These are phyloP conservation scores for Huiozyma sinensis DNA, from an alignment of 805 yeast genomes.

Conservation along the genomic window DNA sequence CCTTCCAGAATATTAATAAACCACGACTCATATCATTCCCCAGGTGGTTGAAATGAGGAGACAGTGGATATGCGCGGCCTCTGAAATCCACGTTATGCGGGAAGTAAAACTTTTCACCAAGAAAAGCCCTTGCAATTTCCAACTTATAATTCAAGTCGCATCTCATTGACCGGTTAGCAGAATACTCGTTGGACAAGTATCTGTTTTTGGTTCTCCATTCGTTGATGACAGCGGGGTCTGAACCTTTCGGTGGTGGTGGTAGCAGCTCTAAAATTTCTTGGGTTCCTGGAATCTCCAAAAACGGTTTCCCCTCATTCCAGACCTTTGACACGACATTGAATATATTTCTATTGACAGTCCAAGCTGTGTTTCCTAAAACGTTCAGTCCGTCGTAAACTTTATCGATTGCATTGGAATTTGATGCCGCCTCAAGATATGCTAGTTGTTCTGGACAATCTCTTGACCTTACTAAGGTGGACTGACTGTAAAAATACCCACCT, in stretches of 20 bases:
- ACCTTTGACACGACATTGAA: slow-evolving; percentile 59
- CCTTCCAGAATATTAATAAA: slow-evolving; percentile 65
- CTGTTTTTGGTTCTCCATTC: slow-evolving; percentile 60
- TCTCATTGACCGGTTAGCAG: slow-evolving; percentile 70
- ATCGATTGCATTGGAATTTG: slow-evolving; percentile 53
- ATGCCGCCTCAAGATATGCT: slow-evolving; percentile 82
- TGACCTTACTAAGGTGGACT: slow-evolving; percentile 57
- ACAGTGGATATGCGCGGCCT: slow-evolving; percentile 75
- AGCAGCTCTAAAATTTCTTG: slow-evolving; percentile 40
- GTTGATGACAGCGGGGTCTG: slow-evolving; percentile 62
- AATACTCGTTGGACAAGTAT: slow-evolving; percentile 45
- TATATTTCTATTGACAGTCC: slow-evolving; percentile 78
- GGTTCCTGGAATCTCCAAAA: slow-evolving; percentile 62
- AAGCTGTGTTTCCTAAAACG: slow-evolving; percentile 76
- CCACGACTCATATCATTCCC: slow-evolving; percentile 74
- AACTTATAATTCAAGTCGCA: slow-evolving; percentile 90
- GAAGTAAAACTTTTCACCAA: slow-evolving; percentile 68
- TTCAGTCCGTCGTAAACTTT: slow-evolving; percentile 71
- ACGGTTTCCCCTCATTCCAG: slow-evolving; percentile 79
- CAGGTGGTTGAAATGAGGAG: slow-evolving; percentile 72
- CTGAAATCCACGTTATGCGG: slow-evolving; percentile 77
- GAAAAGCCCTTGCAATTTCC: slow-evolving; percentile 88
- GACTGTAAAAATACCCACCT: slow-evolving; percentile 75
- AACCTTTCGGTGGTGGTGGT: slow-evolving; percentile 46
- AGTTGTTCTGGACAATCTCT: slow-evolving; percentile 81